These are phyloP conservation scores for Citropsis articulata DNA, from an alignment of 345 rosid species.

Conservation along the genomic window DNA sequence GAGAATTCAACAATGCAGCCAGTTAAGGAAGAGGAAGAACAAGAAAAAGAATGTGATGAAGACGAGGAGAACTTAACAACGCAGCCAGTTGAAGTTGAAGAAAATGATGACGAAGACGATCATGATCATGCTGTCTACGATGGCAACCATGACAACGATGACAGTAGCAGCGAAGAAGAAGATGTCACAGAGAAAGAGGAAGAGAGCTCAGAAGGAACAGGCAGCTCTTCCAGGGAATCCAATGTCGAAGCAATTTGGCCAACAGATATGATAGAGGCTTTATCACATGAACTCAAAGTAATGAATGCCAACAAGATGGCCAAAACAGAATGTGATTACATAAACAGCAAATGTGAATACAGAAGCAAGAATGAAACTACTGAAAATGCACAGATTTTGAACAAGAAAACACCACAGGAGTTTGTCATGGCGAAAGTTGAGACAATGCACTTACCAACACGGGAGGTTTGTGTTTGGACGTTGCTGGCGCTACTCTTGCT, in stretches of 20 bases:
- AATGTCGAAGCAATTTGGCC: constrained; percentile 39
- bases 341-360: not conserved
- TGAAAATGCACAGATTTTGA: not conserved
- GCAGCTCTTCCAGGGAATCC: constrained; percentile 34
- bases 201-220: constrained; percentile 30
- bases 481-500: constrained; percentile 12
- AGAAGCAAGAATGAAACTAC: not conserved
- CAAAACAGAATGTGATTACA: not conserved
- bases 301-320: not conserved
- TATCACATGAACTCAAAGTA: constrained; percentile 21
- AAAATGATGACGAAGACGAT: not conserved
- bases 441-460: constrained; percentile 1
- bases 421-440: not conserved
- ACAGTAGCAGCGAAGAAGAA: constrained; percentile 5
- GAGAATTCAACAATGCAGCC: constrained; percentile 6
- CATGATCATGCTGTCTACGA: not conserved
- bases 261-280: constrained; percentile 26
- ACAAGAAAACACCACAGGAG: constrained; percentile 13
- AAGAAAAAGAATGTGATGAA: not conserved
- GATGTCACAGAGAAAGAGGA: constrained; percentile 7
- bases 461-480: constrained; percentile 16
- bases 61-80: not conserved
- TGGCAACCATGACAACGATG: not conserved
- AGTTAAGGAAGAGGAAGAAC: constrained; percentile 6
- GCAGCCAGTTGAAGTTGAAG: constrained; percentile 8